phyloP scores from a whole-genome alignment of 441 rosid species.

The Raphanus hybrid region DNA sequence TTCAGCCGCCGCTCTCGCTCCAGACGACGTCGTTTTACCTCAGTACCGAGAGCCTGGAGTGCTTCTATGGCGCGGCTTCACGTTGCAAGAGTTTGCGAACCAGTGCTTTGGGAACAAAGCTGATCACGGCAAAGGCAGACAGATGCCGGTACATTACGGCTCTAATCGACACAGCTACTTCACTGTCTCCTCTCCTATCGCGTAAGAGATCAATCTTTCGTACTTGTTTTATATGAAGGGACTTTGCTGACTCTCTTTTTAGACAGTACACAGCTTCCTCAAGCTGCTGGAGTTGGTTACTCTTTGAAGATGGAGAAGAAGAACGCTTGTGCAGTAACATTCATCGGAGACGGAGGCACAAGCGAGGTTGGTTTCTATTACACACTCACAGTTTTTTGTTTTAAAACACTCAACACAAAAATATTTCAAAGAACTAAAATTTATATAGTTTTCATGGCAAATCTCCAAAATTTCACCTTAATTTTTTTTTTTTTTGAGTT shows the following conservation, averaged over 20 bases:
- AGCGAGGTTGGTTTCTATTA: conserved; percentile 58
- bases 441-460: not conserved
- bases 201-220: conserved; percentile 44
- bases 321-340: conserved; percentile 66
- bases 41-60: conserved; percentile 87
- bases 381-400: not conserved
- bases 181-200: conserved; percentile 77
- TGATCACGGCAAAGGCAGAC: conserved; percentile 81
- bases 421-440: conserved; percentile 18
- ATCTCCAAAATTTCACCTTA: not conserved
- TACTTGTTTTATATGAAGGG: not conserved
- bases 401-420: not conserved
- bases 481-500: too few relatives aligned
- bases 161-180: conserved; percentile 64
- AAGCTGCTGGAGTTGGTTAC: conserved; percentile 81
- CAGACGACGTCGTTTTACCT: conserved; percentile 65
- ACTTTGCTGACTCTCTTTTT: not conserved
- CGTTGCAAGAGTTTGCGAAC: conserved; percentile 68
- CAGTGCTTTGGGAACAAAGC: conserved; percentile 69
- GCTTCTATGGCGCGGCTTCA: conserved; percentile 79
- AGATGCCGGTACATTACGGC: conserved; percentile 87
- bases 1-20: conserved; percentile 71
- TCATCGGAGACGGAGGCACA: conserved; percentile 71
- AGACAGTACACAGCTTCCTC: conserved; percentile 65
- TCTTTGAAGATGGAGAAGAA: conserved; percentile 76